These are phyloP conservation scores for Selenicereus undatus DNA, from an alignment of 148 eudicot genomes.

Conservation along the genomic window DNA sequence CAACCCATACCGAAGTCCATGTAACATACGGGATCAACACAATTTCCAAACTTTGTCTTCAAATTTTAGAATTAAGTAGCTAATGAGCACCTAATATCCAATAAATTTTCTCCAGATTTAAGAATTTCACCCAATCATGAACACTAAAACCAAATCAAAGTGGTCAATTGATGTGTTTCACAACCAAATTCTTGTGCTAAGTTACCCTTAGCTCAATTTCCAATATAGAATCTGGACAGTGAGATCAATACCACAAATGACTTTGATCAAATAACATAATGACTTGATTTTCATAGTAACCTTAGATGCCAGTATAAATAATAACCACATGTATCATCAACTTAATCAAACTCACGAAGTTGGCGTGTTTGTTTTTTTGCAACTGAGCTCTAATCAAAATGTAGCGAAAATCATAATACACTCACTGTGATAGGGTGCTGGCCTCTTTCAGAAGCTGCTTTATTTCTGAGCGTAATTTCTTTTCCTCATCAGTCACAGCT, in stretches of 20 bases:
- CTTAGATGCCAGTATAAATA: background rate
- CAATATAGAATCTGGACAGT: background rate
- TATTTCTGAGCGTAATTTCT: constrained; percentile 62
- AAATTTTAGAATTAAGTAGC: background rate
- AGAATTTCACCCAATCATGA: background rate
- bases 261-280: background rate
- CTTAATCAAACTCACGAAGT: background rate
- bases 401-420: constrained; percentile 9
- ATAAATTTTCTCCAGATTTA: background rate
- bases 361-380: background rate
- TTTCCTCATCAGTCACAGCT: constrained; percentile 38
- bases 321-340: background rate
- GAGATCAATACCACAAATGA: background rate
- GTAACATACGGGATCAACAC: background rate
- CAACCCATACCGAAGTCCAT: too few species aligned
- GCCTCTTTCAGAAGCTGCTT: constrained; percentile 84
- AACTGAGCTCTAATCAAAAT: background rate
- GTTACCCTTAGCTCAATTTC: background rate
- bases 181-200: background rate
- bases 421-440: constrained; percentile 69
- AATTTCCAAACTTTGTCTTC: background rate
- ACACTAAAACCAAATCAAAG: background rate
- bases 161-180: background rate
- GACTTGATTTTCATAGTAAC: background rate
- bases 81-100: background rate